Evolutionary conservation across 306 rosid genomes (phyloP).

Genomic region (Corylus heterophylla): DNA sequence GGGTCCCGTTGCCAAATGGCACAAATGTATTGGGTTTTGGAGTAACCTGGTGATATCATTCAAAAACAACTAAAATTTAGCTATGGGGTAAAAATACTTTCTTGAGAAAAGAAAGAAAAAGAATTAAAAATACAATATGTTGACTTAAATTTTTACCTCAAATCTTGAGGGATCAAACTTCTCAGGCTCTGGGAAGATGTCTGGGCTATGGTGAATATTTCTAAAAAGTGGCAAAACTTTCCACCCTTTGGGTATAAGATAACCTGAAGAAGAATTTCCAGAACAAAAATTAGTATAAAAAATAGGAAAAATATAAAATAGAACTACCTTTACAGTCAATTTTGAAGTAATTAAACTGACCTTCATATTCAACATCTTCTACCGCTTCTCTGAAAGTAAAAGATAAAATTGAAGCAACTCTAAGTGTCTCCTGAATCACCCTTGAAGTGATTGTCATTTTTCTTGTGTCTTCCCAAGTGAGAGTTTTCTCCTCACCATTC

Average conservation of each 20-base stretch:
- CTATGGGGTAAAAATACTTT: background rate
- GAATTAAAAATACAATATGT: background rate
- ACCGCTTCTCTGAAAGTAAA: conserved; percentile 97
- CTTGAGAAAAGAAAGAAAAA: too few species aligned
- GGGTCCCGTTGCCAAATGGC: conserved; percentile 99
- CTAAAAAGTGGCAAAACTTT: conserved; percentile 93
- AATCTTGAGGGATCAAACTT: conserved; percentile 94
- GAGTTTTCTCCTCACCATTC: conserved; percentile 47
- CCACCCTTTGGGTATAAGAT: conserved; percentile 97
- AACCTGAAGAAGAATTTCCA: conserved; percentile 44
- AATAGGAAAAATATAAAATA: background rate
- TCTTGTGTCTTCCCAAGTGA: conserved; percentile 79
- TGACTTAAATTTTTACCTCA: conserved; percentile 55
- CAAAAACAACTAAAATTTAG: background rate
- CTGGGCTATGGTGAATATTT: conserved; percentile 89
- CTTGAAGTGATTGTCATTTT: conserved; percentile 81
- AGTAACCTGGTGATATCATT: conserved; percentile 53
- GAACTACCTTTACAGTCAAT: background rate
- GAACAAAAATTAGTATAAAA: conserved; percentile 22
- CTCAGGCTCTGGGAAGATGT: conserved; percentile 73
- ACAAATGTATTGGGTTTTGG: conserved; percentile 85
- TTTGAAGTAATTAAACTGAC: conserved; percentile 33
- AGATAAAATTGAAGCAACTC: conserved; percentile 87
- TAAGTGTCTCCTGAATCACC: conserved; percentile 90
- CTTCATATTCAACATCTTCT: conserved; percentile 89